These are phyloP conservation scores for Yarrowia osloensis DNA, from an alignment of 805 yeast species.

Conservation along the genomic window DNA sequence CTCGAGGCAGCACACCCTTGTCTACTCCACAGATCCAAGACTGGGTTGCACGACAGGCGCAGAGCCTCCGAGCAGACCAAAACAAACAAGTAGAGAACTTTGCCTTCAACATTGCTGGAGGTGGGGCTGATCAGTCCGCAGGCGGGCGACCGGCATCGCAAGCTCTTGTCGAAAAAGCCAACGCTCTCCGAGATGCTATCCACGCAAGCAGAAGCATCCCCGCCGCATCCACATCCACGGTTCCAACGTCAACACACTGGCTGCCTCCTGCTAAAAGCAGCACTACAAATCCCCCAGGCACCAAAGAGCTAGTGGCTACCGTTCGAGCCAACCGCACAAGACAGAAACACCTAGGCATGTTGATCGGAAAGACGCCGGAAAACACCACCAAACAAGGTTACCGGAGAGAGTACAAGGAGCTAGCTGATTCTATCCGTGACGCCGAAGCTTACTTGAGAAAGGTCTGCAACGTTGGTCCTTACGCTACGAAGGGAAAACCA, in stretches of 20 bases:
- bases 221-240: not conserved
- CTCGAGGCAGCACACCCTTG: not conserved
- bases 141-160: not conserved
- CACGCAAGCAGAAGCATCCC: not conserved
- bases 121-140: not conserved
- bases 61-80: not conserved
- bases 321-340: not conserved
- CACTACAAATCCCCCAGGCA: not conserved
- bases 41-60: conserved; percentile 1
- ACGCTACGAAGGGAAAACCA: not conserved
- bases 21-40: not conserved
- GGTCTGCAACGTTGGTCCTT: conserved; percentile 3
- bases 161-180: not conserved
- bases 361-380: not conserved
- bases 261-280: not conserved
- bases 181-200: not conserved
- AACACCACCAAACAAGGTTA: not conserved
- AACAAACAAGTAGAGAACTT: not conserved
- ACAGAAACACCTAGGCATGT: not conserved
- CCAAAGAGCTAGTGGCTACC: not conserved
- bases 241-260: not conserved
- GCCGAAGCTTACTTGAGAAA: not conserved
- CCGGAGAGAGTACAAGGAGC: not conserved
- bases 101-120: not conserved
- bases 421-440: not conserved